Conservation (phyloP, 371 early-diverging fungal species). For the Syncephalastrum racemosum region DNA sequence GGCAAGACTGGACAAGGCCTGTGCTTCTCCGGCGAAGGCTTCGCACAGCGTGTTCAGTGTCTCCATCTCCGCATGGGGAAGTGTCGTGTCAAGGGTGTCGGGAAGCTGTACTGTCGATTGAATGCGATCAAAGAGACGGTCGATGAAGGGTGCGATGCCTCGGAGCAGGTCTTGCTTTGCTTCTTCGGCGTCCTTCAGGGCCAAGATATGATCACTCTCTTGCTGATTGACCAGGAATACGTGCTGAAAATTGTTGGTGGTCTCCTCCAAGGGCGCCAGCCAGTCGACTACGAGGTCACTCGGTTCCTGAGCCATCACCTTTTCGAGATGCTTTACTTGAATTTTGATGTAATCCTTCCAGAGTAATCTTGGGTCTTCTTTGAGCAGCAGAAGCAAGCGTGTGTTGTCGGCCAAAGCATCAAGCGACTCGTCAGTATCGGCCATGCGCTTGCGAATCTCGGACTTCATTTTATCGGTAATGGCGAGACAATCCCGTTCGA, state of each 20-base stretch:
- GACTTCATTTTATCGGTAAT: constrained; percentile 70
- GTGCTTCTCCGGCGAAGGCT: too few species aligned
- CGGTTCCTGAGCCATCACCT: neutral
- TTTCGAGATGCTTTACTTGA: constrained; percentile 36
- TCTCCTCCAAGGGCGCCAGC: neutral
- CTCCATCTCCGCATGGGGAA: too few species aligned
- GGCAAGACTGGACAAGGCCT: too few species aligned
- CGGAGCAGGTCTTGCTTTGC: constrained; percentile 22
- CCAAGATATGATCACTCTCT: too few species aligned
- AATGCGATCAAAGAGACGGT: constrained; percentile 19
- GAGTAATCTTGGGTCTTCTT: constrained; percentile 45
- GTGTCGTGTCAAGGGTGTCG: neutral
- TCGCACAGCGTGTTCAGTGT: too few species aligned
- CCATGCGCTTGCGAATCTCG: constrained; percentile 42
- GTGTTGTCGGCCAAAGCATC: constrained; percentile 55
- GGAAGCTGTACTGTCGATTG: neutral
- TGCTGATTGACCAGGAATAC: too few species aligned
- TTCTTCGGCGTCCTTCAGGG: constrained; percentile 19
- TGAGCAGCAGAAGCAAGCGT: constrained; percentile 58
- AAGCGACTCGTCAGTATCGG: constrained; percentile 21
- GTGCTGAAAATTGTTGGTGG: too few species aligned
- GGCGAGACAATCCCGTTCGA: constrained; percentile 72
- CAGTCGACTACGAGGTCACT: neutral
- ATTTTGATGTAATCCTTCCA: constrained; percentile 51
- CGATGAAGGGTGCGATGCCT: constrained; percentile 20